These are phyloP conservation scores for Torulaspora pretoriensis DNA, from an alignment of 1,139 yeast genomes.

Conservation along the genomic window DNA sequence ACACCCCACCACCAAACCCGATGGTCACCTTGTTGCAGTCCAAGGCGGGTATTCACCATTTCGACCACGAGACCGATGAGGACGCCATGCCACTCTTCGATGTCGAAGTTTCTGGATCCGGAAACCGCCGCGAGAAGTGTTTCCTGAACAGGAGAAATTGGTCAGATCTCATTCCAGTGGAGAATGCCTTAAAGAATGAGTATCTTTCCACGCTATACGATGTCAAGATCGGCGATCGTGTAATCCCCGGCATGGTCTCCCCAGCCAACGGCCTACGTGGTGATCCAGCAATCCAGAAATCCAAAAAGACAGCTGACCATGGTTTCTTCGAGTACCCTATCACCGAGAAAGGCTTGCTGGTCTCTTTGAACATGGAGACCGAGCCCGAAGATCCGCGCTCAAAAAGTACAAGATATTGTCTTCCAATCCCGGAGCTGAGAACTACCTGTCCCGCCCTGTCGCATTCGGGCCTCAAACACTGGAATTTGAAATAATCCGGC, in stretches of 20 bases:
- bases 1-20: conserved; percentile 87
- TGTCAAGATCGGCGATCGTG: conserved; percentile 31
- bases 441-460: conserved; percentile 15
- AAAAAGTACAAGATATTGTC: conserved; percentile 59
- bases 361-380: conserved; percentile 69
- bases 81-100: conserved; percentile 72
- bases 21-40: conserved; percentile 68
- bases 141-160: conserved; percentile 81
- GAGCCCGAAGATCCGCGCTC: conserved; percentile 51
- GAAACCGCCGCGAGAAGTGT: conserved; percentile 48
- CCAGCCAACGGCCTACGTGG: conserved; percentile 13
- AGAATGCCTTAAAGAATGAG: conserved; percentile 34
- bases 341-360: conserved; percentile 54
- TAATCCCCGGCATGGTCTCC: conserved; percentile 35
- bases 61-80: conserved; percentile 62
- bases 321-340: conserved; percentile 45
- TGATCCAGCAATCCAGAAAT: conserved; percentile 1
- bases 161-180: conserved; percentile 48
- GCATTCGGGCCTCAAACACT: conserved; percentile 27
- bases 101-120: conserved; percentile 54
- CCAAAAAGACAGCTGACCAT: conserved; percentile 22
- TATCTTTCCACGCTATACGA: conserved; percentile 22
- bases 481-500: conserved; percentile 12
- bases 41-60: conserved; percentile 66
- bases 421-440: conserved; percentile 60